Conservation (phyloP, 2,329 filamentous ascomycete species). For the Fusarium chuoi region DNA sequence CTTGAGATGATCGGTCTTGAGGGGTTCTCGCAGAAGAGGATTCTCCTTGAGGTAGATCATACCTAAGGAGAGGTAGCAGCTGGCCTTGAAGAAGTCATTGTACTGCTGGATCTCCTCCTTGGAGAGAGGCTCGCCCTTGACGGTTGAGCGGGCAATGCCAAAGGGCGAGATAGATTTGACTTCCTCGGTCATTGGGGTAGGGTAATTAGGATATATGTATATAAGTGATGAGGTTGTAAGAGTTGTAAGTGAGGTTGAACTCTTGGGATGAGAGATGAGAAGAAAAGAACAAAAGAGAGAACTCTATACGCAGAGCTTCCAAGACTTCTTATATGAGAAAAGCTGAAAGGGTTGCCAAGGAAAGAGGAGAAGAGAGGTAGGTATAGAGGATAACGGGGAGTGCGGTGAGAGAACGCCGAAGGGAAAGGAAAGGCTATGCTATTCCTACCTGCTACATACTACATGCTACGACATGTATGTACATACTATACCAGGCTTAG, state of each 20-base stretch:
- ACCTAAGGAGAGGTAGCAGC: slow-evolving; percentile 78
- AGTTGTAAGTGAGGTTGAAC: slow-evolving; percentile 29
- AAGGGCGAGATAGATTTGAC: slow-evolving; percentile 70
- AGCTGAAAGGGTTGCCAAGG: slow-evolving; percentile 23
- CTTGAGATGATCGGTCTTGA: slow-evolving; percentile 78
- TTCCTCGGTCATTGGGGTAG: slow-evolving; percentile 50
- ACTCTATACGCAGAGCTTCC: slow-evolving; percentile 7
- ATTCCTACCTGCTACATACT: slow-evolving; percentile 3
- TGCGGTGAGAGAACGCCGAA: slow-evolving; percentile 31
- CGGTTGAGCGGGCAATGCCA: slow-evolving; percentile 72
- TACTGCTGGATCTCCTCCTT: slow-evolving; percentile 74
- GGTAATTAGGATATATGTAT: slow-evolving; percentile 13
- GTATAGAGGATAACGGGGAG: slow-evolving; percentile 29
- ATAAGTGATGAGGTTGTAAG: slow-evolving; percentile 24
- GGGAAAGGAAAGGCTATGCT: slow-evolving; percentile 8
- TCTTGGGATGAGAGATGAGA: slow-evolving; percentile 41
- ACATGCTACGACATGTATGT: slow-evolving; percentile 4
- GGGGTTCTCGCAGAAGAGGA: slow-evolving; percentile 74
- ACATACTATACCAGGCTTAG: slow-evolving; percentile 16
- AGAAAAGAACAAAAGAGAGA: slow-evolving; percentile 20
- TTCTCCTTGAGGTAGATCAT: slow-evolving; percentile 85
- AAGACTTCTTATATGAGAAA: slow-evolving; percentile 41
- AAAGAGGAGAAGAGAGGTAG: slow-evolving; percentile 23
- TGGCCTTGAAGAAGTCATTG: slow-evolving; percentile 79
- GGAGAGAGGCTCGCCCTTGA: slow-evolving; percentile 70